A percentile compares a stretch with the other conserved stretches of the same genome.
Evolutionary conservation across 2,329 filamentous ascomycete species (phyloP).

Genomic region (Monosporascus sp.): DNA sequence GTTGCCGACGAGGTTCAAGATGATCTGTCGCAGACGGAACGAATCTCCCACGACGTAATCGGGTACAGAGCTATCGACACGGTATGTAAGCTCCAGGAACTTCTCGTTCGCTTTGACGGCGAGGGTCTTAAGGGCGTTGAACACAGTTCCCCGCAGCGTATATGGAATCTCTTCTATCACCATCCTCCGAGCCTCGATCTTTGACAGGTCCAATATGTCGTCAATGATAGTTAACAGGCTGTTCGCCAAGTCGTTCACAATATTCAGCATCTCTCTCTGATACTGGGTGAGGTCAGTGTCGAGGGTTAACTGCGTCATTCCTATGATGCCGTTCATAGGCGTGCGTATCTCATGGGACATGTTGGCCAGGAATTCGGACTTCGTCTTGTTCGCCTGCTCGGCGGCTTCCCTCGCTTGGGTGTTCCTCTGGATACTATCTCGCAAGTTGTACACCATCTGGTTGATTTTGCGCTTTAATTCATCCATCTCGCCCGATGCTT

Average conservation of each 20-base stretch:
- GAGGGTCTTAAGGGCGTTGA: conserved; percentile 93
- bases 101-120: conserved; percentile 98
- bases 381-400: conserved; percentile 95
- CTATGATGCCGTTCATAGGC: conserved; percentile 95
- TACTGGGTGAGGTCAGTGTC: conserved; percentile 94
- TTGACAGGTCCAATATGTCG: conserved; percentile 67
- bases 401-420: conserved; percentile 93
- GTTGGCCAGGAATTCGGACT: conserved; percentile 96
- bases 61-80: conserved; percentile 87
- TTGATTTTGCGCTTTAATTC: conserved; percentile 99
- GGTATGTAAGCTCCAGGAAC: conserved; percentile 85
- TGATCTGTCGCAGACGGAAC: conserved; percentile 93
- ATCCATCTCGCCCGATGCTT: conserved; percentile 98
- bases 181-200: conserved; percentile 95
- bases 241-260: conserved; percentile 94
- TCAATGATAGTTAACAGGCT: conserved; percentile 96
- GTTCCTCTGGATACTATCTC: conserved; percentile 95
- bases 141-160: conserved; percentile 87
- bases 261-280: conserved; percentile 97
- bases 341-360: conserved; percentile 99
- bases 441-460: conserved; percentile 93
- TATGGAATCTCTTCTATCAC: conserved; percentile 98
- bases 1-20: conserved; percentile 94
- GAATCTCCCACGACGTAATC: conserved; percentile 95
- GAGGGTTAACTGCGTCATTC: conserved; percentile 94